phyloP scores from a whole-genome alignment of 768 basidiomycete species.

The Mycena haematopus region DNA sequence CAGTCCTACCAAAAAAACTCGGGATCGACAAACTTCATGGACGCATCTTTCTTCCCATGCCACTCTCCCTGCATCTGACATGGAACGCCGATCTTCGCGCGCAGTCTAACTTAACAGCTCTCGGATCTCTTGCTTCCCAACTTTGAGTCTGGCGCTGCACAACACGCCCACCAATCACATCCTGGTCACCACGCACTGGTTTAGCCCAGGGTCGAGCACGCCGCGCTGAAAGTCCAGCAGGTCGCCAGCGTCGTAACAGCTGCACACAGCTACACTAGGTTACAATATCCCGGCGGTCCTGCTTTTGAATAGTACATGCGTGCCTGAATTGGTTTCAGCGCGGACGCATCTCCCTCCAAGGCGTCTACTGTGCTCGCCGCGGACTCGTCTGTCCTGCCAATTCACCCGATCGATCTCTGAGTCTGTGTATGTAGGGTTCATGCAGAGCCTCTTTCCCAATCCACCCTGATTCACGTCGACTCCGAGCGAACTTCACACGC shows the following conservation, averaged over 20 bases:
- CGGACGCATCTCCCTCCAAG: neutral
- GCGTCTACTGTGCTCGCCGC: neutral
- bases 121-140: constrained; percentile 1
- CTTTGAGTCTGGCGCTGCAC: constrained; percentile 4
- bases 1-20: neutral
- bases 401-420: neutral
- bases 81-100: constrained; percentile 8
- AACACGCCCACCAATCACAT: neutral
- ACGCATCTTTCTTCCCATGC: constrained; percentile 6
- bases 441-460: constrained; percentile 3
- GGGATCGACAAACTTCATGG: constrained; percentile 3
- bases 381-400: neutral
- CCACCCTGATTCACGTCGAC: neutral
- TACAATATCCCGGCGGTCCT: constrained; percentile 8
- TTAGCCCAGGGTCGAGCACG: neutral
- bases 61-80: constrained; percentile 9
- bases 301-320: neutral
- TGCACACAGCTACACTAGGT: constrained; percentile 4
- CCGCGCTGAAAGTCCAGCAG: neutral
- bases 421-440: constrained; percentile 3
- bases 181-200: neutral
- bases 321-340: neutral
- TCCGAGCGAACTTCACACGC: neutral
- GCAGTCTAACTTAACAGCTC: neutral
- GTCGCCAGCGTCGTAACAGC: constrained; percentile 4